Percentiles rank a stretch among this genome's conserved stretches.
phyloP scores from a whole-genome alignment of 352 stramenopile species.

The Paralagenidium karlingii region DNA sequence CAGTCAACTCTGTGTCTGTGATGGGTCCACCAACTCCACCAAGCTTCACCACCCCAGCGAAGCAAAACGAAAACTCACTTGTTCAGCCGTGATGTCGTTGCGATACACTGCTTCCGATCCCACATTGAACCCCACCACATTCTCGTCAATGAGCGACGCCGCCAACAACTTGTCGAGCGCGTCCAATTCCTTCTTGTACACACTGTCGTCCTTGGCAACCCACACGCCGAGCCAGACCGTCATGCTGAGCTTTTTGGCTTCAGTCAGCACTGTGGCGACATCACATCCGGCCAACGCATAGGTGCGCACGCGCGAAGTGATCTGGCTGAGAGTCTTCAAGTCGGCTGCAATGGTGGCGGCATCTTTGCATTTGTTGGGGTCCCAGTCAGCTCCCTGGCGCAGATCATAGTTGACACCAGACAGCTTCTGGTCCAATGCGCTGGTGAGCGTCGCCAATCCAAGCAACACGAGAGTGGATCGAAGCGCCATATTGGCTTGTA shows the following conservation, averaged over 20 bases:
- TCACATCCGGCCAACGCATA: conserved; percentile 74
- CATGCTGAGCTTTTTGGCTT: conserved; percentile 25
- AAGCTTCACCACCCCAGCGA: conserved; percentile 21
- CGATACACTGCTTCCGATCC: conserved; percentile 59
- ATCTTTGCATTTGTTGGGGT: conserved; percentile 62
- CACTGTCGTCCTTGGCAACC: conserved; percentile 19
- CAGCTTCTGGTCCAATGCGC: conserved; percentile 60
- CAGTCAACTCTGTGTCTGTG: too few species aligned
- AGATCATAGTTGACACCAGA: conserved; percentile 80
- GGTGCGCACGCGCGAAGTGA: conserved; percentile 68
- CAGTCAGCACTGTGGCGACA: conserved; percentile 20
- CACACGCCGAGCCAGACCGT: conserved; percentile 49
- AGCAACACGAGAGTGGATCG: background rate
- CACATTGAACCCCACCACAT: conserved; percentile 41
- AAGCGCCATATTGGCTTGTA: too few species aligned
- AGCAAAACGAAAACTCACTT: too few species aligned
- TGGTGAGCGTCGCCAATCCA: too few species aligned
- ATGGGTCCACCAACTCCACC: background rate
- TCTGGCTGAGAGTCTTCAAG: conserved; percentile 44
- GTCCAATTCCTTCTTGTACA: conserved; percentile 28
- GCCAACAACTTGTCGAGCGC: conserved; percentile 21
- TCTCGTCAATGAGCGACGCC: conserved; percentile 10
- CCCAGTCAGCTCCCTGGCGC: conserved; percentile 67
- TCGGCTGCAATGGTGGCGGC: conserved; percentile 45
- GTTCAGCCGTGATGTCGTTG: conserved; percentile 37